Evolutionary conservation across 352 stramenopile genomes (phyloP).

Genomic region (Pythium periplocum): DNA sequence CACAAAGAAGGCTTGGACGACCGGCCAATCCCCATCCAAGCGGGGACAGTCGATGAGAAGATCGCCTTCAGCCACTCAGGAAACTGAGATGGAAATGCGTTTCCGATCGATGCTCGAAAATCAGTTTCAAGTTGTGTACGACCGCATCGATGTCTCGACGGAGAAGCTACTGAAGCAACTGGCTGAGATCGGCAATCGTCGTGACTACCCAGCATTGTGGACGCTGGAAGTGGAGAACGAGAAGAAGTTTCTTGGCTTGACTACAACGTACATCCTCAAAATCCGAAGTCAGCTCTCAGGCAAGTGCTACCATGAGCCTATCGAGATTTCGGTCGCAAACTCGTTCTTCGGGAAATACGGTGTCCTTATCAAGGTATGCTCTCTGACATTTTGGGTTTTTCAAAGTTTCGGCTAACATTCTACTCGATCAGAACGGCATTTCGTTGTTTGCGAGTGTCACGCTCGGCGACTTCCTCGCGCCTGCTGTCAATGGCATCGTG

Average conservation of each 20-base stretch:
- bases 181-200: conserved; percentile 2
- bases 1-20: conserved; percentile 3
- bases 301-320: conserved; percentile 10
- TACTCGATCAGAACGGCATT: conserved; percentile 1
- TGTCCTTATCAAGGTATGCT: conserved; percentile 8
- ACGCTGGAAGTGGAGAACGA: conserved; percentile 1
- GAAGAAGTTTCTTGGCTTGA: neutral
- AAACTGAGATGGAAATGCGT: neutral
- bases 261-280: conserved; percentile 1
- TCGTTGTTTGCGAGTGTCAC: conserved; percentile 2
- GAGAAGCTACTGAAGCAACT: conserved; percentile 1
- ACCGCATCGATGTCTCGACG: neutral
- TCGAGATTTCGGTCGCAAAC: conserved; percentile 1
- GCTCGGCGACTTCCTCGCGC: too few species aligned
- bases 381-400: neutral
- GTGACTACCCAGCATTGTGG: conserved; percentile 11
- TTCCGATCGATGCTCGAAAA: neutral
- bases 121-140: neutral
- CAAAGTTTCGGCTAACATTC: neutral
- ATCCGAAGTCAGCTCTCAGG: conserved; percentile 8
- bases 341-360: conserved; percentile 8
- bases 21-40: neutral
- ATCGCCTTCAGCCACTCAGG: neutral
- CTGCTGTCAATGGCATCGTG: too few species aligned
- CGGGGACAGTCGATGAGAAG: neutral